Base-by-base conservation (phyloP, 2,329 filamentous ascomycete genomes). In the Fusarium graminum region DNA sequence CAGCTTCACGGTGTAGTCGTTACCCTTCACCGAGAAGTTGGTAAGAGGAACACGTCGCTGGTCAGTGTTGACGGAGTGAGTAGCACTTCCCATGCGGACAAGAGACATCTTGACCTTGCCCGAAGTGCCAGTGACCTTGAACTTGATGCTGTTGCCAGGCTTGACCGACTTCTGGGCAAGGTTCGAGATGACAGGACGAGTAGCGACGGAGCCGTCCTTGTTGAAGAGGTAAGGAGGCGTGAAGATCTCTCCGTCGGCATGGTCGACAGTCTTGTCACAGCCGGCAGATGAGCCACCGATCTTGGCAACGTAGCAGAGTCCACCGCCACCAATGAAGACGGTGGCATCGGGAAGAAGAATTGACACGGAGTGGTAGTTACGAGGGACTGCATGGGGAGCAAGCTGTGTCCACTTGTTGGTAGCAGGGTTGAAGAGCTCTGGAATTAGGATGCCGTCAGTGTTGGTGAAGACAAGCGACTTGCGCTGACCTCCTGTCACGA, bases 61-160 rank as follows among this genome's bases (percentile, higher is more conserved):
- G 71, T 88, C 86, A 0, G 82, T 88, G 67, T 88, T 85, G 45
- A 87, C 80, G 2, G 83, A 81, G 70, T 88, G 85, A 0, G 86
- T 88, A 6, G 77, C 76, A 5, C 78, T 80, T 2, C 84, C 81
- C 43, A 81, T 79, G 7, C 86, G 78, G 28, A 88, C 72, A 14
- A 88, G 70, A 1, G 80, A 77, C 38, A 80, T 80, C 4, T 71
- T 72, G 32, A 75, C 14, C 1, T 67, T 62, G 44, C 71, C 68
- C 4, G 65, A 49, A 43, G 30, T 39, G 52, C 70, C 63, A 13
- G 55, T 52, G 13, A 75, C 72, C 25, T 49, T 59, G 50, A 74
- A 73, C 25, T 47, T 65, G 19, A 74, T 55, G 0, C 59, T 66
- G n/a, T 53, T 52, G 2, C 69, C 72, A 2, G 70, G 69, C 40